Evolutionary conservation across 495 filamentous ascomycete species (phyloP), one percentile per base, ranked within the genome.

Genomic region (Rostrohypoxylon terebratum): DNA sequence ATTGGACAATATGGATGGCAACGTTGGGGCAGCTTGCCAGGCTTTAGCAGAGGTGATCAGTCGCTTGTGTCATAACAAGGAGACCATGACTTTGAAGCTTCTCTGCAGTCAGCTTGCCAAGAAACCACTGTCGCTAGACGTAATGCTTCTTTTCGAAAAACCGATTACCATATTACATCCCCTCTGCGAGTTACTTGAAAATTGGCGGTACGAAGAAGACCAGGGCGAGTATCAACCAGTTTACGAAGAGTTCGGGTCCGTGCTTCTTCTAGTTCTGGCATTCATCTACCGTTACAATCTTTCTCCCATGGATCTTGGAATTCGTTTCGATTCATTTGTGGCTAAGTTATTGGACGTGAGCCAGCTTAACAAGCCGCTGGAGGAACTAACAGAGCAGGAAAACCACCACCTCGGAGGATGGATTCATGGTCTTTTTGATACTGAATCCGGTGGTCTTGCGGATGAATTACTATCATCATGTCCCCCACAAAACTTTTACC

Each of bases 141-240:
- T 96, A 8, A 87, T 98, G 67, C 83, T 97, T 34, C 86, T 98
- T 0, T 98, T 97, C 80, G 89, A 92, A 45, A 92, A 88, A 59
- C 86, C 93, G 7, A 86, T 88, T 44, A 87, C 88, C 36, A 86
- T 98, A 18, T 79, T 98, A 2, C 89, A 93, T 61, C 94, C 96
- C 16, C 82, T 99, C 11, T 98, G 94, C 75, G 85, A 90, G 33
- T 80, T 98, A 8, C 82, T 99, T 8, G 94, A 98, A 79, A 89
- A 89, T 51, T 99, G 95, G 96, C 86, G 87, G 16, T 96, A 95
- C 80, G 95, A 98, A 67, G 95, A 97, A 69, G 95, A 98, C 60
- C 93, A 97, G 83, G 90, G 90, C 38, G 96, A 99, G 77, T 96
- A 96, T 73, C 94, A 98, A 76, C 96, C 95, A 0, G 92, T 97